Evolutionary conservation across 148 eudicot species (phyloP), one percentile per base, ranked within the genome.

Genomic region (Cornus suecica): DNA sequence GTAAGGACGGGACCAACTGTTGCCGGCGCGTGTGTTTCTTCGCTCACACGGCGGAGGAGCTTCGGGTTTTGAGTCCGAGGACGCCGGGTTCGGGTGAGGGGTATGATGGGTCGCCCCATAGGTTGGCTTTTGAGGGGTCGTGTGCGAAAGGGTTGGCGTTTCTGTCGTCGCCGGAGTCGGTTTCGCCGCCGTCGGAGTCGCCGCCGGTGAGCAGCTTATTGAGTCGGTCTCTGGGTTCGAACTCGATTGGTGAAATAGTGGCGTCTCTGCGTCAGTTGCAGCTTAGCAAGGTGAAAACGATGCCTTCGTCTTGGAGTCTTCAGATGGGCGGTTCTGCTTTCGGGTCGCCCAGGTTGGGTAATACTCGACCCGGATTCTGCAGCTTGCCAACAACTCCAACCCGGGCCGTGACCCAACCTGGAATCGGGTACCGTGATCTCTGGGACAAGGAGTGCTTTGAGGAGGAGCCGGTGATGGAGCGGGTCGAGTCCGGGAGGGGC

Each of bases 401-500:
- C 9, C 69, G 74, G 67, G 37, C 31, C 13, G 9, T 66, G 65
- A 76, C 77, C 81, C 87, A 87, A 23, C 76, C 85, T 2, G 80
- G 90, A 42, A 62, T 79, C 51, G 81, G 94, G 83, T 80, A 76
- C 25, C 69, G 74, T 70, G 91, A 86, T 60, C 69, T 16, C 11
- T 76, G 74, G 56, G 86, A 83, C 18, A 48, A 73, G 10, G 82
- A 60, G 6, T 77, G 70, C 0, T 70, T 61, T 4, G 85, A 82
- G 65, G 94, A 86, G 74, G 88, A 83, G 68, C 89, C 89, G 0
- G 70, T 86, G 61, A 83, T 90, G 93, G 91, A 89, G 73, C 75
- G 95, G 80, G 97, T 92, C 1, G 97, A 92, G 73, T 92, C 97
- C 0, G 95, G 97, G 0, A 80, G 90, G 67, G 89, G 61, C 24